These are phyloP conservation scores for Candida yuanshanica DNA, from an alignment of 805 yeast species.

Conservation along the genomic window DNA sequence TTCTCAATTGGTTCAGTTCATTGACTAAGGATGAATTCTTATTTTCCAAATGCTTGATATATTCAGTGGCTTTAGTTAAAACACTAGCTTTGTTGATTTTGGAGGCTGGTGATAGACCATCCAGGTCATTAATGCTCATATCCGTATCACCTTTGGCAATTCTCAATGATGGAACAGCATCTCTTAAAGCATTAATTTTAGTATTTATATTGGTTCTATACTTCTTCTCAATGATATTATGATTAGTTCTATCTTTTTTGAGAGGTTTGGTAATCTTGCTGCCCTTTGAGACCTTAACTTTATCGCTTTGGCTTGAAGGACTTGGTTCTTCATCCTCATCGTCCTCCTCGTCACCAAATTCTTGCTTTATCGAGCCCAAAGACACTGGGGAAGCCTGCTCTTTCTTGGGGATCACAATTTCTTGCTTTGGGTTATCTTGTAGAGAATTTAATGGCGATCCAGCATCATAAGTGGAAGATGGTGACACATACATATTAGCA, in stretches of 20 bases:
- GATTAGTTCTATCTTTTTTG: conserved; percentile 53
- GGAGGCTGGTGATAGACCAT: conserved; percentile 70
- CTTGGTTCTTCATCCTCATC: not conserved
- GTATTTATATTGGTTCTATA: conserved; percentile 74
- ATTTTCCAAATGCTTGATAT: conserved; percentile 64
- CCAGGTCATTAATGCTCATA: conserved; percentile 44
- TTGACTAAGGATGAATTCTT: conserved; percentile 32
- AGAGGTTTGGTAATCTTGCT: conserved; percentile 33
- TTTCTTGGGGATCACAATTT: not conserved
- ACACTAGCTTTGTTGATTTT: conserved; percentile 77
- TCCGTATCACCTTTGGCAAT: conserved; percentile 49
- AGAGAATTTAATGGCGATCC: conserved; percentile 1
- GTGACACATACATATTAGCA: conserved; percentile 4
- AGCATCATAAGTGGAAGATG: conserved; percentile 4
- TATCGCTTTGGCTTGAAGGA: not conserved
- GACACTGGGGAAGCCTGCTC: not conserved
- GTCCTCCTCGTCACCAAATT: conserved; percentile 5
- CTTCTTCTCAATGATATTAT: conserved; percentile 76
- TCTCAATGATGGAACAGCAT: conserved; percentile 73
- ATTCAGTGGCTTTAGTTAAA: conserved; percentile 72
- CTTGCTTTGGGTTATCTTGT: not conserved
- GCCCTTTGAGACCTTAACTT: conserved; percentile 7
- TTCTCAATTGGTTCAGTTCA: conserved; percentile 47
- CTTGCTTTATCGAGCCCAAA: not conserved
- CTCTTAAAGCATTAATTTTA: conserved; percentile 61